These are phyloP conservation scores for Arachnomyces sp. DNA, from an alignment of 2,329 filamentous ascomycete species.

Conservation along the genomic window DNA sequence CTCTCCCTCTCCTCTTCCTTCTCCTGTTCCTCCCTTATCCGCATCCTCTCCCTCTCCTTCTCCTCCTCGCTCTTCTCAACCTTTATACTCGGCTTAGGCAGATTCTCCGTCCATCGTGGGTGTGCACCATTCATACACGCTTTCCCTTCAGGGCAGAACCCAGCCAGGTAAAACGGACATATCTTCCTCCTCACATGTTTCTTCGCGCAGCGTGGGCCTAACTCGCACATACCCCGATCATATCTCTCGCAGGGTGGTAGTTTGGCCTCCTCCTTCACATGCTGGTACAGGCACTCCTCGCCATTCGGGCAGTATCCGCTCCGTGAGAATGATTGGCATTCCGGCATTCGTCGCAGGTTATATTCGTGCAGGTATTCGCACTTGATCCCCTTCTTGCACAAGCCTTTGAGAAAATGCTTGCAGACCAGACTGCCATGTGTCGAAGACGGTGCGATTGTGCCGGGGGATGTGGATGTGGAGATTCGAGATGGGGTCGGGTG, in stretches of 20 bases:
- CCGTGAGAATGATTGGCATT: conserved; percentile 91
- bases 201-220: conserved; percentile 79
- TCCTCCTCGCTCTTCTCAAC: conserved; percentile 67
- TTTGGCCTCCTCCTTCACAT: conserved; percentile 75
- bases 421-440: conserved; percentile 63
- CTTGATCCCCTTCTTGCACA: conserved; percentile 94
- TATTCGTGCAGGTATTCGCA: conserved; percentile 99
- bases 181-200: conserved; percentile 76
- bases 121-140: conserved; percentile 74
- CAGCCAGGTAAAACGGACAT: conserved; percentile 80
- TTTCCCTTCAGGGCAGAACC: conserved; percentile 82
- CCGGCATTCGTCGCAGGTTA: conserved; percentile 95
- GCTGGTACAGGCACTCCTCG: conserved; percentile 89
- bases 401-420: conserved; percentile 95
- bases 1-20: conserved; percentile 46
- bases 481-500: conserved; percentile 50
- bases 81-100: conserved; percentile 49
- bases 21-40: conserved; percentile 54
- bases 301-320: conserved; percentile 95
- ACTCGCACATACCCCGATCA: conserved; percentile 86
- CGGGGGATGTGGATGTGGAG: conserved; percentile 35
- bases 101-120: conserved; percentile 64
- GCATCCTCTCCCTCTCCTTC: conserved; percentile 48
- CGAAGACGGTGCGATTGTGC: conserved; percentile 31
- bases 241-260: conserved; percentile 81